These are phyloP conservation scores for Chrysochromulina parva DNA, from an alignment of 78 protist genomes.

Conservation along the genomic window DNA sequence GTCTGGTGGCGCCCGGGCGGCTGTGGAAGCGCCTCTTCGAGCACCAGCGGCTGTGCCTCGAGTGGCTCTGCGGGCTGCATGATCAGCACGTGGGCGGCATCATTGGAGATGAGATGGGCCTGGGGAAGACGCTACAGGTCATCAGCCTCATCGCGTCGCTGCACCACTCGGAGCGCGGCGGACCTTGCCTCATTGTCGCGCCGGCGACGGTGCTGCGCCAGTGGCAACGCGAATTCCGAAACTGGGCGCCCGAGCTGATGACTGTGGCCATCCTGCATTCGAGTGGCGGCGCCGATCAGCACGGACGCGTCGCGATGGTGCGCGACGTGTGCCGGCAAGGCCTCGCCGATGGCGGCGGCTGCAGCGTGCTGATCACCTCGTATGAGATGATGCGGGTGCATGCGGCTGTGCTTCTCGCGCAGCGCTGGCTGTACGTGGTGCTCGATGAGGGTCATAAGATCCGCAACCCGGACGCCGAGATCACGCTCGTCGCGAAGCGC, in stretches of 20 bases:
- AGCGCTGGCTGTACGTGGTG: slow-evolving; percentile 74
- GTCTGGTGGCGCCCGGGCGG: not conserved
- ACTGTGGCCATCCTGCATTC: not conserved
- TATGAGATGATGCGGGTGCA: slow-evolving; percentile 69
- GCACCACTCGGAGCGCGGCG: slow-evolving; percentile 33
- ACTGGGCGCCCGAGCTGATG: slow-evolving; percentile 59
- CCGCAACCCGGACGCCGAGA: slow-evolving; percentile 91
- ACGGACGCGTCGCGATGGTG: not conserved
- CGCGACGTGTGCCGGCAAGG: not conserved
- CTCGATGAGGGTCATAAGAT: slow-evolving; percentile 98
- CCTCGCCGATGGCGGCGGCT: not conserved
- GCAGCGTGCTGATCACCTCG: slow-evolving; percentile 83
- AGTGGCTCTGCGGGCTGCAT: slow-evolving; percentile 95
- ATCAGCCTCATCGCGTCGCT: slow-evolving; percentile 73
- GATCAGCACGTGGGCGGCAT: slow-evolving; percentile 88
- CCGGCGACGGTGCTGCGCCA: slow-evolving; percentile 85
- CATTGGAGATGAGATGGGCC: slow-evolving; percentile 95
- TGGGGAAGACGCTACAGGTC: slow-evolving; percentile 94
- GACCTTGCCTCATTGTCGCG: slow-evolving; percentile 77
- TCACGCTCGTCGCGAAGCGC: slow-evolving; percentile 83
- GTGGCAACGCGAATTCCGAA: slow-evolving; percentile 90
- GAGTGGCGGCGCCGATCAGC: not conserved
- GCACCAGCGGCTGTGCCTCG: slow-evolving; percentile 58
- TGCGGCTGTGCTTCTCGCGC: slow-evolving; percentile 32
- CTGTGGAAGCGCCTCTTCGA: not conserved